A percentile compares a stretch with the other conserved stretches of the same genome.
Conservation (phyloP, 352 stramenopile species). For the Pythium scleroteichum region DNA sequence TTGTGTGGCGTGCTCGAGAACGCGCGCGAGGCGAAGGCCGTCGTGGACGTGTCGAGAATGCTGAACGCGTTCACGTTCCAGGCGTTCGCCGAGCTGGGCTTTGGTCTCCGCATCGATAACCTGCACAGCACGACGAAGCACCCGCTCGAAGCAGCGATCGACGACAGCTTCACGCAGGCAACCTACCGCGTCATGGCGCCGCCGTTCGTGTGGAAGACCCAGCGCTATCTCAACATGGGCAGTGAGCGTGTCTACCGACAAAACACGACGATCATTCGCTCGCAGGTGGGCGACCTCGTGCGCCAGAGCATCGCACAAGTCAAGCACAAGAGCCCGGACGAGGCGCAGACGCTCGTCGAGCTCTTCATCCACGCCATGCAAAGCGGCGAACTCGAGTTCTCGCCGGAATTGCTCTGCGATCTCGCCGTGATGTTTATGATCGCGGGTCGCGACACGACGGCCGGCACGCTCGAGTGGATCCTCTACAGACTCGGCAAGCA, state of each 20-base stretch:
- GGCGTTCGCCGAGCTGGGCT: conserved; percentile 28
- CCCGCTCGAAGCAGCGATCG: conserved; percentile 12
- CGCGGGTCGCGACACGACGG: conserved; percentile 50
- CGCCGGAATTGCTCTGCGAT: conserved; percentile 33
- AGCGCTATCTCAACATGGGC: conserved; percentile 12
- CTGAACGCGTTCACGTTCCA: conserved; percentile 27
- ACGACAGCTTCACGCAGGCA: neutral
- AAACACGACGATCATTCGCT: neutral
- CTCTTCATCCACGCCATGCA: conserved; percentile 23
- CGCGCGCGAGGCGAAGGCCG: too few species aligned
- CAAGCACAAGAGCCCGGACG: neutral
- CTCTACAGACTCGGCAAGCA: conserved; percentile 39
- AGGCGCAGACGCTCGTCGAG: conserved; percentile 15
- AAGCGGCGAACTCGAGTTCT: conserved; percentile 9
- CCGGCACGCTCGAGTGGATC: conserved; percentile 44
- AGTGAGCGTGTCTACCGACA: conserved; percentile 7
- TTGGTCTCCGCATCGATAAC: conserved; percentile 17
- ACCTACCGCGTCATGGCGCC: conserved; percentile 1
- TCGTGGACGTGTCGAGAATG: conserved; percentile 16
- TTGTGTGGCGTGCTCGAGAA: too few species aligned
- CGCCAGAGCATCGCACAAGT: conserved; percentile 6
- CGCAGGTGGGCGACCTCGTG: conserved; percentile 12
- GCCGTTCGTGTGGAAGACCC: conserved; percentile 16
- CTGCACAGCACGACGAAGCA: neutral
- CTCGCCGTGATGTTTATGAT: conserved; percentile 54